These are phyloP conservation scores for Juglanconis oblonga DNA, from an alignment of 2,329 filamentous ascomycete species.

Conservation along the genomic window DNA sequence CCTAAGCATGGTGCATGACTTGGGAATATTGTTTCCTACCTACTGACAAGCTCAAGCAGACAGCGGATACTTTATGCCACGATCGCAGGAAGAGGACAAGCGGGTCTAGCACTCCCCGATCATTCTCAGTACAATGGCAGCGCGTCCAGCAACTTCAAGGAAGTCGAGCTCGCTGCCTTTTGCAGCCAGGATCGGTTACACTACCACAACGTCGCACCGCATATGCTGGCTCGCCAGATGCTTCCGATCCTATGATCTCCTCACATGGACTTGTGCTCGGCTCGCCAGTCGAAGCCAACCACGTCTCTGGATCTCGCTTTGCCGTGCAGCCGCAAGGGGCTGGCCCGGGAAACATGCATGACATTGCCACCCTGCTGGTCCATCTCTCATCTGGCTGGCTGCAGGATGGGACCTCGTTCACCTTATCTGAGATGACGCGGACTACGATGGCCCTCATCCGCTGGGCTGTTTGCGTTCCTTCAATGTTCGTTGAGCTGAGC, in stretches of 20 bases:
- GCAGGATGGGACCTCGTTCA: constrained; percentile 13
- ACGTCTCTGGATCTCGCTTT: background rate
- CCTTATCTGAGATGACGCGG: constrained; percentile 20
- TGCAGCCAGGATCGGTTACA: background rate
- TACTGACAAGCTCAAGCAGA: background rate
- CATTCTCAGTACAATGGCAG: background rate
- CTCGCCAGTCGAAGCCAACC: constrained; percentile 17
- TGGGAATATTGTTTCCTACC: background rate
- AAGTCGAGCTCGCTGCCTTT: background rate
- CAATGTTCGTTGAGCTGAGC: constrained; percentile 9
- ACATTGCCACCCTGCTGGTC: background rate
- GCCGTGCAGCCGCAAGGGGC: constrained; percentile 2
- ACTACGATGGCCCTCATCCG: background rate
- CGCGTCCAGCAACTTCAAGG: background rate
- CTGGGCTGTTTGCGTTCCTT: background rate
- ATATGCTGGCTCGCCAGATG: constrained; percentile 10
- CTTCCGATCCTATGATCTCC: constrained; percentile 4
- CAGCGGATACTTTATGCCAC: background rate
- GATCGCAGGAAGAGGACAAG: background rate
- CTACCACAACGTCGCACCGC: constrained; percentile 9
- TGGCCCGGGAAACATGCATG: constrained; percentile 3
- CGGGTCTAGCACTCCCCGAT: background rate
- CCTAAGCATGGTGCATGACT: background rate
- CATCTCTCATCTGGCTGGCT: constrained; percentile 4
- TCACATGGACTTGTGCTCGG: constrained; percentile 12